Evolutionary conservation across 345 rosid species (phyloP), one percentile per base, ranked within the genome.

Genomic region (Microcos paniculata): DNA sequence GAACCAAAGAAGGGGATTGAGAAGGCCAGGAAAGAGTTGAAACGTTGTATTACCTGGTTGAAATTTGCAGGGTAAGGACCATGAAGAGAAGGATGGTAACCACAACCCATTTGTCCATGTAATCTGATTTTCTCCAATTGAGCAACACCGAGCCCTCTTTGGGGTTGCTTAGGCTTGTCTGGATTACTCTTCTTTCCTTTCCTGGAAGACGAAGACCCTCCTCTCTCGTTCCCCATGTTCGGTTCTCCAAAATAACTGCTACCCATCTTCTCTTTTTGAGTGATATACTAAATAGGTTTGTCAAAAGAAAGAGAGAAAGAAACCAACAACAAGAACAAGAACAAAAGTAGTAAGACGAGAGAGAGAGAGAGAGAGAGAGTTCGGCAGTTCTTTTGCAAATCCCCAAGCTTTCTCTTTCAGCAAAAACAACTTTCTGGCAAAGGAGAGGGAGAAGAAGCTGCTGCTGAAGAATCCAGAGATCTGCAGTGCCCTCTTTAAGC

Each of bases 71-170:
- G 90, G 67, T 82, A 84, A 19, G 86, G 71, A 74, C n/a, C 16
- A 62, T 77, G 85, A 61, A 79, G 80, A 13, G 89, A 82, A 48
- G 89, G 89, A 53, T 78, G 87, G 66, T 80, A 77, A 51, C 70
- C 62, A 77, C 75, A 76, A 53, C 80, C 83, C 73, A 84, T 70
- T 77, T 90, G 91, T 11, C 89, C 86, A 70, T 90, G 88, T 84
- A 92, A 78, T 84, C 95, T 90, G 80, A 92, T 90, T 85, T 90
- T 88, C 85, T 96, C 99, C 81, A 96, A 80, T 77, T 96, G 97
- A 70, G 99, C 99, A 10, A 96, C 99, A 6, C 99, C 99, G 15
- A 93, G 97, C 18, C 99, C 99, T 86, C 99, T 90, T 69, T 96
- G 98, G 0, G 98, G 99, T 59, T 90, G 97, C 80, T 90, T 96